phyloP scores from a whole-genome alignment of 352 stramenopile species.

The Globisporangium canariense region DNA sequence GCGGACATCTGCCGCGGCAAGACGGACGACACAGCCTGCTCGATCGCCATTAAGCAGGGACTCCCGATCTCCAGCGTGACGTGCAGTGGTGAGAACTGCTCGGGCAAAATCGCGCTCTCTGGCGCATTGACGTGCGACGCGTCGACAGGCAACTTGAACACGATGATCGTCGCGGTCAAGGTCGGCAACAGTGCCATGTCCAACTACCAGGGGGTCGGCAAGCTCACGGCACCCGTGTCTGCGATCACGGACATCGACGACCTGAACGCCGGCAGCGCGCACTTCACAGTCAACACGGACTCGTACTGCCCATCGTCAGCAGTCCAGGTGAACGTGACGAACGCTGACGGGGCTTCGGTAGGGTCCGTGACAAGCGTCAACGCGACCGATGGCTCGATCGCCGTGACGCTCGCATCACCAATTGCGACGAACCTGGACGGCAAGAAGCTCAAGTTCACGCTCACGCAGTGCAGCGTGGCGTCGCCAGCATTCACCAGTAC shows the following conservation, averaged over 20 bases:
- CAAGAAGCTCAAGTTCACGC: slow-evolving; percentile 34
- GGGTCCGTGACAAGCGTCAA: slow-evolving; percentile 21
- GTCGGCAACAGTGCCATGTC: slow-evolving; percentile 50
- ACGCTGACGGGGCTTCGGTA: slow-evolving; percentile 5
- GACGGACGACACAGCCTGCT: slow-evolving; percentile 39
- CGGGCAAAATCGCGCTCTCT: slow-evolving; percentile 41
- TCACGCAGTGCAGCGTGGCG: slow-evolving; percentile 47
- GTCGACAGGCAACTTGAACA: slow-evolving; percentile 22
- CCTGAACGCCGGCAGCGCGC: slow-evolving; percentile 28
- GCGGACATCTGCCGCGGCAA: slow-evolving; percentile 55
- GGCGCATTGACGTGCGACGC: slow-evolving; percentile 48
- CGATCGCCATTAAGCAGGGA: slow-evolving; percentile 31
- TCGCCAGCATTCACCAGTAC: slow-evolving; percentile 20
- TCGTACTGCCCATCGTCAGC: slow-evolving; percentile 33
- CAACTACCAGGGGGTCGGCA: slow-evolving; percentile 41
- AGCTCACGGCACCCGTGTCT: slow-evolving; percentile 24
- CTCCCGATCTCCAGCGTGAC: slow-evolving; percentile 35
- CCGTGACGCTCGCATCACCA: slow-evolving; percentile 34
- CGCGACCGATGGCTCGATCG: slow-evolving; percentile 34
- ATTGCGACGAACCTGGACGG: slow-evolving; percentile 28
- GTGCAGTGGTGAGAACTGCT: slow-evolving; percentile 44
- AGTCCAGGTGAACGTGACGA: slow-evolving; percentile 35
- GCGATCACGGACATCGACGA: slow-evolving; percentile 36
- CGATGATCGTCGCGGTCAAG: slow-evolving; percentile 47
- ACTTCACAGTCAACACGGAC: slow-evolving; percentile 37